phyloP scores from a whole-genome alignment of 108 stramenopile species.

The Conticribra guillardii region DNA sequence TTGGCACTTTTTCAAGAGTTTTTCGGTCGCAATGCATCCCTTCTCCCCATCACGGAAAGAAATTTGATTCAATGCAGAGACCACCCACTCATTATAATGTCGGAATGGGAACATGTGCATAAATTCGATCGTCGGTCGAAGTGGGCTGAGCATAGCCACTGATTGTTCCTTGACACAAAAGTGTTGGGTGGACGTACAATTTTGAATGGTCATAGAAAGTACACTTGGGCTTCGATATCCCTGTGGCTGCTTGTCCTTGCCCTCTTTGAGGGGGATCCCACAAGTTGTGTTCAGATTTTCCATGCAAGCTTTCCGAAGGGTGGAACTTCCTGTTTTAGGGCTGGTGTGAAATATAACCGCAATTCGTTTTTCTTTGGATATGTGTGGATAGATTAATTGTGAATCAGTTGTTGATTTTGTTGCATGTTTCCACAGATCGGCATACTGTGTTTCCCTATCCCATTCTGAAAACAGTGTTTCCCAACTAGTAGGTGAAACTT shows the following conservation, averaged over 20 bases:
- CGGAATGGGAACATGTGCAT: constrained; percentile 23
- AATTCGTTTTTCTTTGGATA: background rate
- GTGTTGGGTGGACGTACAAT: constrained; percentile 1
- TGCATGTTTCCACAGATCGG: background rate
- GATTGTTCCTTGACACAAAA: constrained; percentile 8
- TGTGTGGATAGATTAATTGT: background rate
- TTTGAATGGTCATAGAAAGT: background rate
- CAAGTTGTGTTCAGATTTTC: background rate
- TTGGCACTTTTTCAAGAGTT: constrained; percentile 2
- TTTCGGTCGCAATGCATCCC: background rate
- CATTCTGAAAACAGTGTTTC: no score
- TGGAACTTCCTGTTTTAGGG: constrained; percentile 5
- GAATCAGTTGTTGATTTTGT: background rate
- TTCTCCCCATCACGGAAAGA: constrained; percentile 17
- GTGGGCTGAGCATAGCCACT: background rate
- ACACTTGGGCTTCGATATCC: constrained; percentile 7
- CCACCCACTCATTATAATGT: constrained; percentile 21
- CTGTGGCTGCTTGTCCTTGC: background rate
- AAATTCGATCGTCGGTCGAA: background rate
- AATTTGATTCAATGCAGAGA: constrained; percentile 20
- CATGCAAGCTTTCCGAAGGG: constrained; percentile 10
- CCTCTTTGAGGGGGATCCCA: background rate
- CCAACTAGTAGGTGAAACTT: no score
- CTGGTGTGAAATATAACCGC: constrained; percentile 5
- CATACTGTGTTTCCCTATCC: background rate